Evolutionary conservation across 306 rosid genomes (phyloP).

Genomic region (Glycyrrhiza uralensis): DNA sequence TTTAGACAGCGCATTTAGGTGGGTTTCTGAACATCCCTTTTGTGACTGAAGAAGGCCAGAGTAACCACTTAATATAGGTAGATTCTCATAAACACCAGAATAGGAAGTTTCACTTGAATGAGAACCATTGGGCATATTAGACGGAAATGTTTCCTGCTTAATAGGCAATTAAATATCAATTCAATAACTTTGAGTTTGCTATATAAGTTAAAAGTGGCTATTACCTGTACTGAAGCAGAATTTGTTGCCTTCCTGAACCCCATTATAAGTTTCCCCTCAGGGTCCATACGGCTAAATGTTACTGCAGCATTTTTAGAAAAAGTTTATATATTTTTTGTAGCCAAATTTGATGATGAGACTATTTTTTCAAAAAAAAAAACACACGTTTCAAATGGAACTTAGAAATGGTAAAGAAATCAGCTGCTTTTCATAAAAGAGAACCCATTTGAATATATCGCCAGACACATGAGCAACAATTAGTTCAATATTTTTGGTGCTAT

Average conservation of each 20-base stretch:
- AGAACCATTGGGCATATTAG: slow-evolving; percentile 71
- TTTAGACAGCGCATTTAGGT: slow-evolving; percentile 62
- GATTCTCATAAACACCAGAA: slow-evolving; percentile 88
- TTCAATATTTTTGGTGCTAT: not conserved
- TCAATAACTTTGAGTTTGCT: slow-evolving; percentile 33
- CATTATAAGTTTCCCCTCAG: slow-evolving; percentile 97
- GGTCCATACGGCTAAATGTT: slow-evolving; percentile 98
- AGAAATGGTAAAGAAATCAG: slow-evolving; percentile 16
- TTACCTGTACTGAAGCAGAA: slow-evolving; percentile 78
- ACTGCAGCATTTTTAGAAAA: slow-evolving; percentile 46
- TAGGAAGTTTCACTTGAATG: slow-evolving; percentile 85
- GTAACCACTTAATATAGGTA: slow-evolving; percentile 88
- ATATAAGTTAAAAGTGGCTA: slow-evolving; percentile 36
- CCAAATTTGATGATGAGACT: slow-evolving; percentile 12
- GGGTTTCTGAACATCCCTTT: slow-evolving; percentile 78
- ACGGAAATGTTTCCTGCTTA: slow-evolving; percentile 80
- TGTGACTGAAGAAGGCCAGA: slow-evolving; percentile 93
- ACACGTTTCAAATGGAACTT: not conserved
- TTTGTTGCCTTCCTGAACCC: slow-evolving; percentile 90
- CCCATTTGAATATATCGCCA: slow-evolving; percentile 14
- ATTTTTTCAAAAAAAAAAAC: not conserved
- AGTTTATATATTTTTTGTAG: not conserved
- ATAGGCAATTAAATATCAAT: slow-evolving; percentile 47
- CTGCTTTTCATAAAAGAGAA: slow-evolving; percentile 3
- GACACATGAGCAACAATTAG: slow-evolving; percentile 1